These are phyloP conservation scores for Termitomyces sp. DNA, from an alignment of 768 basidiomycete genomes.

Conservation along the genomic window DNA sequence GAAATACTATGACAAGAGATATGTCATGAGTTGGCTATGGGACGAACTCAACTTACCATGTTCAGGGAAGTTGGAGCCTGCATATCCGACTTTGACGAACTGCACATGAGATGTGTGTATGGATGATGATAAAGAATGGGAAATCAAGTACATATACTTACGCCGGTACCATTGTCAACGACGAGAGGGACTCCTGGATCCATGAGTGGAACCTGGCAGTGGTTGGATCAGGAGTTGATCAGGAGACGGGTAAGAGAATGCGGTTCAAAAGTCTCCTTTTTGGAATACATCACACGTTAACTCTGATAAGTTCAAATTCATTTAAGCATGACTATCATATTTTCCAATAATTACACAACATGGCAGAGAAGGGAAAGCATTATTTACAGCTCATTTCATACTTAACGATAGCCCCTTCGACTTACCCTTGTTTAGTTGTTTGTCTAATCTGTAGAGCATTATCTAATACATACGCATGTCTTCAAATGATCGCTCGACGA, in stretches of 20 bases:
- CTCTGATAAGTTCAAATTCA: too few species aligned
- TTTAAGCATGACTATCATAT: not conserved
- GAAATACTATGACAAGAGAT: conserved; percentile 64
- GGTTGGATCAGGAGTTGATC: not conserved
- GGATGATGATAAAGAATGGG: conserved; percentile 6
- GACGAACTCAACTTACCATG: conserved; percentile 58
- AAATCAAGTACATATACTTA: conserved; percentile 35
- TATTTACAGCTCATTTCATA: not conserved
- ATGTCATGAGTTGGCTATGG: not conserved
- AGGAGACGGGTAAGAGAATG: too few species aligned
- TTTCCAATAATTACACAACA: not conserved
- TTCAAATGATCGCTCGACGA: too few species aligned
- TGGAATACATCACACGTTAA: too few species aligned
- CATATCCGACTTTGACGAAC: conserved; percentile 92
- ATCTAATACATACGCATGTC: too few species aligned
- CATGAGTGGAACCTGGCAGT: conserved; percentile 26
- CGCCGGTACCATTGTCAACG: conserved; percentile 88
- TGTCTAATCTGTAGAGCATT: too few species aligned
- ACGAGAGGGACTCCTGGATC: conserved; percentile 60
- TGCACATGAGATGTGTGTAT: conserved; percentile 28
- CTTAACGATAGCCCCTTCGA: too few species aligned
- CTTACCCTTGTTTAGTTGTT: too few species aligned
- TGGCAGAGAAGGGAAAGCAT: not conserved
- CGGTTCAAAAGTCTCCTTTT: conserved; percentile 6
- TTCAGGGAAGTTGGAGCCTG: conserved; percentile 93